Evolutionary conservation across 148 eudicot genomes (phyloP).

Genomic region (Silene uniflora): DNA sequence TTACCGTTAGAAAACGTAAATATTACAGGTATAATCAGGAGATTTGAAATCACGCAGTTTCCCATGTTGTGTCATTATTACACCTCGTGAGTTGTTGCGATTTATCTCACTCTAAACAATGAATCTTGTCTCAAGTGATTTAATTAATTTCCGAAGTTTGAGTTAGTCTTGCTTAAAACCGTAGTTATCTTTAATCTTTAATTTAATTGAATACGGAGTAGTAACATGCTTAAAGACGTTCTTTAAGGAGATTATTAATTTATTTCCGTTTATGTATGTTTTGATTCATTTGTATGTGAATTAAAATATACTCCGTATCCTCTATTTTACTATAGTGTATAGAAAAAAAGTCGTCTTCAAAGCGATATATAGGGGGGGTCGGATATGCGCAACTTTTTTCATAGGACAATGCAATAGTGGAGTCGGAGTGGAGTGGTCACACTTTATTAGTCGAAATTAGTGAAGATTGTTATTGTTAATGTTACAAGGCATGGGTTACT

Average conservation of each 20-base stretch:
- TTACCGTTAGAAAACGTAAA: background rate
- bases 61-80: slow-evolving; percentile 28
- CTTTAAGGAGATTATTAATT: too few relatives aligned
- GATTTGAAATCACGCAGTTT: background rate
- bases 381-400: background rate
- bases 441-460: background rate
- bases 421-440: background rate
- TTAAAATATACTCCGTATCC: too few relatives aligned
- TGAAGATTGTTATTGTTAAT: background rate
- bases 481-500: background rate
- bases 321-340: background rate
- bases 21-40: background rate
- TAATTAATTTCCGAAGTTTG: background rate
- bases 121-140: background rate
- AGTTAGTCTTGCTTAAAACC: too few relatives aligned
- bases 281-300: too few relatives aligned
- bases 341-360: too few relatives aligned
- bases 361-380: background rate
- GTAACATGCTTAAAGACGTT: too few relatives aligned
- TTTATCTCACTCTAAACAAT: background rate
- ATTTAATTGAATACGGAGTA: too few relatives aligned
- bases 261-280: too few relatives aligned
- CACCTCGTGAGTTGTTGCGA: slow-evolving; percentile 25
- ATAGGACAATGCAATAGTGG: background rate
- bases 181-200: too few relatives aligned